Conservation (phyloP, 179 eudicot species). For the Silene noctiflora region DNA sequence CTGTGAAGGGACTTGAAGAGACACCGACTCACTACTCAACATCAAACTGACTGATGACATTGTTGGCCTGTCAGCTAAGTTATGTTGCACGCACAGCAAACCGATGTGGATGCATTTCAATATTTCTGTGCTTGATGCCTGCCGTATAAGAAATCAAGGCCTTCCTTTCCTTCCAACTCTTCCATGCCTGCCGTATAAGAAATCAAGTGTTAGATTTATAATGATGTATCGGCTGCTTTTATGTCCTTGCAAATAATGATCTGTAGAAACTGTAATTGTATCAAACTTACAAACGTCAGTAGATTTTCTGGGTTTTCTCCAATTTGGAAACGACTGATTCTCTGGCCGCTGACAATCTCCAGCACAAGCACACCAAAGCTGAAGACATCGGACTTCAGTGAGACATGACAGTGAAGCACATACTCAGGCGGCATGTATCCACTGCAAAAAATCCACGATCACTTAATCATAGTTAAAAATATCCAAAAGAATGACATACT, state of each 20-base stretch:
- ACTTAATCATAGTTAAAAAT: background rate
- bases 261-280: background rate
- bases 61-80: slow-evolving; percentile 33
- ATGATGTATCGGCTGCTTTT: too few relatives aligned
- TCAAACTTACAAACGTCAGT: slow-evolving; percentile 36
- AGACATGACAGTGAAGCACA: slow-evolving; percentile 27
- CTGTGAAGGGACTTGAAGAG: slow-evolving; percentile 4
- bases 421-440: slow-evolving; percentile 38
- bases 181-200: slow-evolving; percentile 49
- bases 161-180: slow-evolving; percentile 38
- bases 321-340: slow-evolving; percentile 19
- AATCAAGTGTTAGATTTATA: background rate
- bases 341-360: slow-evolving; percentile 45
- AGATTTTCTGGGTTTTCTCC: slow-evolving; percentile 34
- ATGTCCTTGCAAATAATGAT: too few relatives aligned
- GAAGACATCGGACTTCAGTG: slow-evolving; percentile 40
- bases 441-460: slow-evolving; percentile 11
- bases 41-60: slow-evolving; percentile 35
- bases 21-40: slow-evolving; percentile 27
- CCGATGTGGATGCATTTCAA: slow-evolving; percentile 48
- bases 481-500: background rate
- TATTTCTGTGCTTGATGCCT: slow-evolving; percentile 27
- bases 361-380: slow-evolving; percentile 48
- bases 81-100: slow-evolving; percentile 48
- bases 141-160: background rate